Percentiles rank a stretch among this genome's conserved stretches.
Conservation (phyloP, 2,329 filamentous ascomycete species). For the Teratosphaeria pseudoeucalypti region DNA sequence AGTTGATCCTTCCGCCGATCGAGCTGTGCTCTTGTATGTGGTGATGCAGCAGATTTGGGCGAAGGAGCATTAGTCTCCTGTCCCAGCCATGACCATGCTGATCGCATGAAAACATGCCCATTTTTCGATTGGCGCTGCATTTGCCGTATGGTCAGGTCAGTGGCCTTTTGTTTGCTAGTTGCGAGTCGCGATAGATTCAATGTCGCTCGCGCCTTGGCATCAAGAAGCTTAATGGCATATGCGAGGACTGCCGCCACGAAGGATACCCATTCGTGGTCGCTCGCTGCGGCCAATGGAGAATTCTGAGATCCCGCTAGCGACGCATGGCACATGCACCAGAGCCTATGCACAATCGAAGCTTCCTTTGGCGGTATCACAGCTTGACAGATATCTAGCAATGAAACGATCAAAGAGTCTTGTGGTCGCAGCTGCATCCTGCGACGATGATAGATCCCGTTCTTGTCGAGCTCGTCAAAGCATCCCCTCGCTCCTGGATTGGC, state of each 20-base stretch:
- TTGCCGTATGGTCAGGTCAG: neutral
- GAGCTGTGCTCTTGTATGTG: conserved; percentile 3
- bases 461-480: conserved; percentile 16
- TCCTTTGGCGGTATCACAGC: conserved; percentile 16
- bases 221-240: conserved; percentile 23
- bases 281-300: conserved; percentile 7
- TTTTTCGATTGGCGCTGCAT: neutral
- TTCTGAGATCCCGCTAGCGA: conserved; percentile 10
- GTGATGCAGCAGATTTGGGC: neutral
- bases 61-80: neutral
- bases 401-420: conserved; percentile 9
- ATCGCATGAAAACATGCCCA: neutral
- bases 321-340: conserved; percentile 22
- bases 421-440: conserved; percentile 19
- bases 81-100: conserved; percentile 17
- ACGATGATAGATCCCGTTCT: conserved; percentile 18
- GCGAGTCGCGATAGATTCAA: conserved; percentile 17
- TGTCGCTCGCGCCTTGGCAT: conserved; percentile 17
- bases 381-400: conserved; percentile 19
- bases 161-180: conserved; percentile 2
- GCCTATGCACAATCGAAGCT: conserved; percentile 11
- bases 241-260: conserved; percentile 31
- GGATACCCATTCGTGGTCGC: conserved; percentile 25
- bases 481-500: conserved; percentile 12
- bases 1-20: conserved; percentile 17